Evolutionary conservation across 345 rosid genomes (phyloP).

Genomic region (Salix viminalis): DNA sequence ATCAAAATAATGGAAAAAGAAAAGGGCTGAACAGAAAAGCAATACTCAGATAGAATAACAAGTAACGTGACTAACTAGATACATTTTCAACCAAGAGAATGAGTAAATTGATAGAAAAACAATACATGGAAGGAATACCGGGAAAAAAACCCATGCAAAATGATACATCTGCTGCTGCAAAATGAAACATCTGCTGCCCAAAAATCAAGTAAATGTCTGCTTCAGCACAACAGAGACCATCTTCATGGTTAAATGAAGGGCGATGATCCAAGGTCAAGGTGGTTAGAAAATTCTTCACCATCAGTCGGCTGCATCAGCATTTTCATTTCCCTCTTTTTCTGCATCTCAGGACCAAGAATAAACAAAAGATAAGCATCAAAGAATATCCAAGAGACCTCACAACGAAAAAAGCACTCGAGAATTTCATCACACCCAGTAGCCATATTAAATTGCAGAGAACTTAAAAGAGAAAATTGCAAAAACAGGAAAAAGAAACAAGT

Average conservation of each 20-base stretch:
- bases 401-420: too few relatives aligned
- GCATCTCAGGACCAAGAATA: too few relatives aligned
- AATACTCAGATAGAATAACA: neutral
- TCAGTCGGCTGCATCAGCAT: too few relatives aligned
- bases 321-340: too few relatives aligned
- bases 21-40: neutral
- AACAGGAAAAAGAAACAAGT: too few relatives aligned
- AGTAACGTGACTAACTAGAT: slow-evolving; percentile 2
- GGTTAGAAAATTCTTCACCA: neutral
- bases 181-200: neutral
- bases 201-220: neutral
- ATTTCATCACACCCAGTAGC: too few relatives aligned
- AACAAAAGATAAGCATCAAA: too few relatives aligned
- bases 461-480: too few relatives aligned
- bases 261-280: neutral
- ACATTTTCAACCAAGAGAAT: slow-evolving; percentile 5
- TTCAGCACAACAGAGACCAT: slow-evolving; percentile 4
- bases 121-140: slow-evolving; percentile 3
- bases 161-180: slow-evolving; percentile 1
- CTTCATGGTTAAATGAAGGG: neutral
- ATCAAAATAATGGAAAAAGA: neutral
- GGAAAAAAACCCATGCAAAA: slow-evolving; percentile 6
- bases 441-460: too few relatives aligned
- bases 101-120: slow-evolving; percentile 13
- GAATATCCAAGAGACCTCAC: too few relatives aligned